Evolutionary conservation across 371 early-diverging fungal species (phyloP), one percentile per base, ranked within the genome.

Genomic region (Encephalitozoon cuniculi): DNA sequence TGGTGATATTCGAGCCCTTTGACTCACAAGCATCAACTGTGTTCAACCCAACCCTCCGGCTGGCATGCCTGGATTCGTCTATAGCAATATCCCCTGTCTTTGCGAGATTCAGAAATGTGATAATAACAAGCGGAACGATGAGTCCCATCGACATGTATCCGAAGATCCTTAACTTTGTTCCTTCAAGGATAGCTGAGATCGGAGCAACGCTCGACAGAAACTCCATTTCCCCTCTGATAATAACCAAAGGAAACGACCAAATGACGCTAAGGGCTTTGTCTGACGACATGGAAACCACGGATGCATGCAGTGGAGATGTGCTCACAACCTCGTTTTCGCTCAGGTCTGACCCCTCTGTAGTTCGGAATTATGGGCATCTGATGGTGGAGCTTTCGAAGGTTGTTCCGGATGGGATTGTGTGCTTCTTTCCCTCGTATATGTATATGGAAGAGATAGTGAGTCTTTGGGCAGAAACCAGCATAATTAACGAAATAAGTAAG

Each of bases 361-460:
- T 97, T 15, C 88, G 99, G 70, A 99, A 99, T 84, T 99, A 94
- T 86, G 98, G 97, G 44, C 91, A 92, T 77, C 90, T 99, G 65
- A 87, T 99, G 77, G 88, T 95, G 23, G 96, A 96, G 80, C 90
- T 91, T 85, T 88, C 93, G 40, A 90, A 91, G 76, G 88, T 90
- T 46, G 94, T 94, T 0, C 99, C 99, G 0, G 99, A 99, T 81
- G 98, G 98, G 15, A 86, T 99, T 8, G 96, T 97, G 0, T 91
- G 92, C 64, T 99, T 99, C 86, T 99, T 99, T 85, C 97, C 99
- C 0, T 92, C 92, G 59, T 97, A 97, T 86, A 84, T 94, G 21
- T 97, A 96, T 83, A 93, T 99, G 95, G 97, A 97, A 83, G 91
- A 92, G 5, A 96, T 97, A 78, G 94, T 99, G 0, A 89, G 95